Base-by-base conservation (phyloP, 2,329 filamentous ascomycete genomes). In the Calonectria leucothoes region DNA sequence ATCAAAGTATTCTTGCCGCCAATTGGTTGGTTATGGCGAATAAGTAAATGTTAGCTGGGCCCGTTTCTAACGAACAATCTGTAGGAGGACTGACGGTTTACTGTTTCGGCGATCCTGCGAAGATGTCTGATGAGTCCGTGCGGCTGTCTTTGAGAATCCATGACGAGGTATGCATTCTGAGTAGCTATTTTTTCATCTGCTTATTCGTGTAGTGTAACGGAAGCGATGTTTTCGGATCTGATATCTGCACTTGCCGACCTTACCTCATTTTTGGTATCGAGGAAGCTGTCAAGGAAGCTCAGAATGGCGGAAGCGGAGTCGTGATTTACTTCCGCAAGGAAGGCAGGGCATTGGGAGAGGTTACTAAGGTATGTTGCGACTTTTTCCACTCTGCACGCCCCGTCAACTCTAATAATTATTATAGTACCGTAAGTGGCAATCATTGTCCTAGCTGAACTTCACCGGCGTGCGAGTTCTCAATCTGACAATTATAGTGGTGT, bases 301-400 rank as follows among this genome's bases (percentile, higher is more conserved):
- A 98, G 83, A 95, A 94, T 70, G 96, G 96, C 67, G 96, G 96
- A 61, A 96, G 94, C 79, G 96, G 96, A 70, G 95, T 98, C 27
- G 97, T 98, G 68, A 98, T 98, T 83, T 99, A 99, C 84, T 99
- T 98, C 91, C 93, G 97, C 78, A 99, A 99, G 84, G 97, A 99
- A 87, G 97, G 97, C 37, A 91, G 97, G 78, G 97, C 96, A 45
- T 88, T 98, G 8, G 97, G 97, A 67, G 97, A 99, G 84, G 97
- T 99, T 35, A 98, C 95, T 68, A 98, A 98, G 83, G 95, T 98
- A 81, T 91, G 89, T 78, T 48, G 10, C 66, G n/a, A 17, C 17
- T 23, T 31, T 42, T 39, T 6, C 23, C 31, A 61, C 39, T n/a
- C 49, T 20, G 48, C 25, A 73, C 42, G 20, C 10, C 49, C n/a